A percentile compares a stretch with the other conserved stretches of the same genome.
Conservation (phyloP, 148 eudicot genomes). For the Drosera capensis region DNA sequence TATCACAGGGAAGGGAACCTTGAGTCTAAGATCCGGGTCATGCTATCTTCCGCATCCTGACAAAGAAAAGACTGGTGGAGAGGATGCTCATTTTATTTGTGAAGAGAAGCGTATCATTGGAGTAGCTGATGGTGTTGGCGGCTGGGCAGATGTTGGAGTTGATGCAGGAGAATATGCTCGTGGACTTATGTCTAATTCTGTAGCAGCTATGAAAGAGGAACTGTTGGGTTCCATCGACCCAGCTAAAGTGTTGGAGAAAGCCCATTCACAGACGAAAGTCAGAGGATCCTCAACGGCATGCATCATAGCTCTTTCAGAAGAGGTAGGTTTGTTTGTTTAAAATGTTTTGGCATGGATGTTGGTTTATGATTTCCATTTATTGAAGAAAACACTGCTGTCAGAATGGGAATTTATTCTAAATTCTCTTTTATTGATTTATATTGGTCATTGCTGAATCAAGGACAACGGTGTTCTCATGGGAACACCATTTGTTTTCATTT, state of each 20-base stretch:
- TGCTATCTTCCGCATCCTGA: slow-evolving; percentile 69
- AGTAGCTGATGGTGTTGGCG: slow-evolving; percentile 72
- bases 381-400: no score
- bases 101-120: slow-evolving; percentile 49
- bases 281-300: slow-evolving; percentile 70
- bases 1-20: slow-evolving; percentile 16
- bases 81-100: slow-evolving; percentile 68
- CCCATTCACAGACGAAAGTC: slow-evolving; percentile 46
- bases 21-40: slow-evolving; percentile 49
- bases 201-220: slow-evolving; percentile 45
- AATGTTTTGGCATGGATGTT: not conserved
- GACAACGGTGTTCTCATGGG: no score
- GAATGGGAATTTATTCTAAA: no score
- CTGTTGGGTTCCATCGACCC: slow-evolving; percentile 55
- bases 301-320: slow-evolving; percentile 49
- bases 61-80: slow-evolving; percentile 71
- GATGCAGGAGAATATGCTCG: slow-evolving; percentile 58
- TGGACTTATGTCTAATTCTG: slow-evolving; percentile 57
- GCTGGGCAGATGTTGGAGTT: slow-evolving; percentile 59
- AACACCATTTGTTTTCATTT: no score
- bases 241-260: slow-evolving; percentile 60
- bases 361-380: no score
- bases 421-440: no score
- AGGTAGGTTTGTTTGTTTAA: slow-evolving; percentile 20
- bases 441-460: no score